These are phyloP conservation scores for Retiboletus flavoniger DNA, from an alignment of 1,284 basidiomycete genomes.

Conservation along the genomic window DNA sequence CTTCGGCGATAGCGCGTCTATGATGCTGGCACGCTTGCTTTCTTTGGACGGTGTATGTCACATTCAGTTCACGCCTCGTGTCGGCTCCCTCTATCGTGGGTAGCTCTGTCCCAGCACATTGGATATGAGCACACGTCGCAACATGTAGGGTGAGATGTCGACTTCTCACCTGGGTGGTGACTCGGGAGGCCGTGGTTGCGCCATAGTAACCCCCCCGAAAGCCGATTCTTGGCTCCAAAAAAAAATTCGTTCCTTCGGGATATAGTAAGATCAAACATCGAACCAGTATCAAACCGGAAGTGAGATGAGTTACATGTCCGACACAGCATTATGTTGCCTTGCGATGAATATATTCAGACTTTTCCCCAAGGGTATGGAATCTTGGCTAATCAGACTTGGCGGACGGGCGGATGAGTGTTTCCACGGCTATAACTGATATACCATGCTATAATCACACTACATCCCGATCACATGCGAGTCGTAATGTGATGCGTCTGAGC, in stretches of 20 bases:
- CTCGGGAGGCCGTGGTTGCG: slow-evolving; percentile 2
- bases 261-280: slow-evolving; percentile 2
- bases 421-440: slow-evolving; percentile 12
- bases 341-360: background rate
- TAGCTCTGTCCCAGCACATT: slow-evolving; percentile 10
- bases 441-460: slow-evolving; percentile 23
- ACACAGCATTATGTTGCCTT: no score
- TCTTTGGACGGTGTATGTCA: slow-evolving; percentile 3
- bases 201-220: slow-evolving; percentile 15
- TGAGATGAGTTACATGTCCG: background rate
- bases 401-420: background rate
- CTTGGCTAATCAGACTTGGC: background rate
- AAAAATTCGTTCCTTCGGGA: background rate
- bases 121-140: slow-evolving; percentile 8
- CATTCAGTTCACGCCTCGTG: slow-evolving; percentile 18
- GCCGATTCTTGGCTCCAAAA: background rate
- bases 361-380: background rate
- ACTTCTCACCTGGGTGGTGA: slow-evolving; percentile 16
- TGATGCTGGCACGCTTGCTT: slow-evolving; percentile 4
- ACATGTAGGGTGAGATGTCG: slow-evolving; percentile 12
- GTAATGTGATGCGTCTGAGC: background rate
- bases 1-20: slow-evolving; percentile 22
- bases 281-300: slow-evolving; percentile 2
- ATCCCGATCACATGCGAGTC: slow-evolving; percentile 1
- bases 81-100: slow-evolving; percentile 9